Evolutionary conservation across 2,329 filamentous ascomycete genomes (phyloP).

Genomic region (Hypoxylon sp.): DNA sequence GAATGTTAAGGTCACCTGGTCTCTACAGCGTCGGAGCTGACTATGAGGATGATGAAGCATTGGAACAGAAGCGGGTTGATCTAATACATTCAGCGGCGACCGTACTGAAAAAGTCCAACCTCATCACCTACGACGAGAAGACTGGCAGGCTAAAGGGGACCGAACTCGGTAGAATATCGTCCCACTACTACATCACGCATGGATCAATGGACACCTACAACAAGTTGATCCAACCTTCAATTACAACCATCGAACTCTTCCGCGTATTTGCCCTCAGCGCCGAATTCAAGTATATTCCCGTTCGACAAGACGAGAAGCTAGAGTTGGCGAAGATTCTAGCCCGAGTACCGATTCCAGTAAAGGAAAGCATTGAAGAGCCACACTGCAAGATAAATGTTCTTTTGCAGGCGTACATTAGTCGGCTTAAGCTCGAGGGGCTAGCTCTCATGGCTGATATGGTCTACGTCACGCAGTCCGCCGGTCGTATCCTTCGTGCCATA

Average conservation of each 20-base stretch:
- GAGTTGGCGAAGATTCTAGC: slow-evolving; percentile 91
- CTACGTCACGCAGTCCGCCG: slow-evolving; percentile 97
- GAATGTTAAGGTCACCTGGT: slow-evolving; percentile 94
- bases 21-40: slow-evolving; percentile 96
- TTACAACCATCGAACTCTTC: slow-evolving; percentile 95
- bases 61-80: slow-evolving; percentile 98
- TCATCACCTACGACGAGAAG: slow-evolving; percentile 96
- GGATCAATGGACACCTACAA: slow-evolving; percentile 98
- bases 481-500: slow-evolving; percentile 91
- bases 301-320: slow-evolving; percentile 96
- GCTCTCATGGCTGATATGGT: slow-evolving; percentile 98
- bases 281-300: slow-evolving; percentile 98
- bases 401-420: slow-evolving; percentile 94
- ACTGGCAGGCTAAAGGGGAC: slow-evolving; percentile 88
- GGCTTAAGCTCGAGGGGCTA: slow-evolving; percentile 90
- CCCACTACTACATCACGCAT: slow-evolving; percentile 98
- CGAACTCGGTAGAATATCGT: slow-evolving; percentile 93
- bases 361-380: slow-evolving; percentile 95
- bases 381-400: slow-evolving; percentile 99
- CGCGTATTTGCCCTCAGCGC: slow-evolving; percentile 94
- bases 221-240: slow-evolving; percentile 89
- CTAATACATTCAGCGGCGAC: slow-evolving; percentile 92
- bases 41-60: slow-evolving; percentile 88
- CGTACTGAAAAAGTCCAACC: slow-evolving; percentile 84
- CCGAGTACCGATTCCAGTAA: slow-evolving; percentile 92